These are phyloP conservation scores for Macadamia tetraphylla DNA, from an alignment of 164 flowering plant species.

Conservation along the genomic window DNA sequence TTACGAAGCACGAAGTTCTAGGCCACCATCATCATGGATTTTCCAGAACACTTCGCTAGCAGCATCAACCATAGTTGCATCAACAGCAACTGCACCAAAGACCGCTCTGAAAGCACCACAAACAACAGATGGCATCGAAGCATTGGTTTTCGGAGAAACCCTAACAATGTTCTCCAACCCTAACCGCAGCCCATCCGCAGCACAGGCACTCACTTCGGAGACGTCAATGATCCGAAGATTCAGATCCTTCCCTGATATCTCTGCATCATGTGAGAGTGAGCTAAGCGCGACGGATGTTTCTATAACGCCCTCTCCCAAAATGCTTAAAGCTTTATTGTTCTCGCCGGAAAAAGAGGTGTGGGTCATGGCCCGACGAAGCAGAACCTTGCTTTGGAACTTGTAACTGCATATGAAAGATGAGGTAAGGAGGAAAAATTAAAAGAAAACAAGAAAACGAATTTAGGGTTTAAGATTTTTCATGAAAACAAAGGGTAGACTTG, in stretches of 20 bases:
- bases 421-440: too few relatives aligned
- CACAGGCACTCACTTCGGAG: slow-evolving; percentile 43
- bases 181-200: slow-evolving; percentile 41
- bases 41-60: slow-evolving; percentile 54
- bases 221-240: slow-evolving; percentile 33
- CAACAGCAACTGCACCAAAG: slow-evolving; percentile 75
- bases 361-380: too few relatives aligned
- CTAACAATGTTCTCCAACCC: slow-evolving; percentile 65
- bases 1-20: too few relatives aligned
- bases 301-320: too few relatives aligned
- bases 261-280: slow-evolving; percentile 35
- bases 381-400: too few relatives aligned
- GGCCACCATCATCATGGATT: not conserved
- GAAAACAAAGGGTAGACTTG: too few relatives aligned
- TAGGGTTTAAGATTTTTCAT: too few relatives aligned
- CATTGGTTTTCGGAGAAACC: slow-evolving; percentile 52
- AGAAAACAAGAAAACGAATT: too few relatives aligned
- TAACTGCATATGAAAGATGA: too few relatives aligned
- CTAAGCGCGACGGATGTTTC: slow-evolving; percentile 33
- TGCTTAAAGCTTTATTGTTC: too few relatives aligned
- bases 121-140: slow-evolving; percentile 40
- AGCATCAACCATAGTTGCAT: slow-evolving; percentile 43
- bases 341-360: too few relatives aligned
- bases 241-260: slow-evolving; percentile 45
- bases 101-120: slow-evolving; percentile 72